These are phyloP conservation scores for Phytophthora boehmeriae DNA, from an alignment of 352 stramenopile species.

Conservation along the genomic window DNA sequence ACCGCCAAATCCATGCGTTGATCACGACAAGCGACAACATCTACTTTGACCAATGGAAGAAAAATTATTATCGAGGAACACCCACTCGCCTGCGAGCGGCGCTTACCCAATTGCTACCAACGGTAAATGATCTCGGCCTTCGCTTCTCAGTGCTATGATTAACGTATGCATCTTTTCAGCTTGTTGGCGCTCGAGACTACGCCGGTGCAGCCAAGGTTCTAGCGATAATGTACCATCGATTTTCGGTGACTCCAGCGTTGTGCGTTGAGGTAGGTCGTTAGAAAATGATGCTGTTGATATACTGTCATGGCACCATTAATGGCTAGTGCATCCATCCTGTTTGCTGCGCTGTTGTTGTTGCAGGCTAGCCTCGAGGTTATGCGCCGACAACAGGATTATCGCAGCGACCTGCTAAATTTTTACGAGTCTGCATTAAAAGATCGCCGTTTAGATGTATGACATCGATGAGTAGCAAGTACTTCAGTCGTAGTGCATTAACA, in stretches of 20 bases:
- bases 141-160: not conserved
- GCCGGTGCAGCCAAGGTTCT: slow-evolving; percentile 69
- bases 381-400: slow-evolving; percentile 53
- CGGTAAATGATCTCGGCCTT: slow-evolving; percentile 30
- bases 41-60: slow-evolving; percentile 69
- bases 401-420: slow-evolving; percentile 59
- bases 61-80: slow-evolving; percentile 24
- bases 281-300: not conserved
- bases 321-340: not conserved
- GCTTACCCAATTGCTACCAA: slow-evolving; percentile 55
- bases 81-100: slow-evolving; percentile 44
- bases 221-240: slow-evolving; percentile 71
- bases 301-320: slow-evolving; percentile 11
- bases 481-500: not conserved
- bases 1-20: slow-evolving; percentile 47
- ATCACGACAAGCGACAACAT: slow-evolving; percentile 23
- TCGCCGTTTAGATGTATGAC: slow-evolving; percentile 55
- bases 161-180: slow-evolving; percentile 30
- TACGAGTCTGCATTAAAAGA: slow-evolving; percentile 54
- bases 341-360: not conserved
- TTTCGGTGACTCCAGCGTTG: slow-evolving; percentile 53
- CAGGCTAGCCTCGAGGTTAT: slow-evolving; percentile 83
- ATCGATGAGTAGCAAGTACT: not conserved
- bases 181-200: slow-evolving; percentile 76
- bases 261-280: slow-evolving; percentile 62